Evolutionary conservation across 2,329 filamentous ascomycete genomes (phyloP), one percentile per base, ranked within the genome.

Genomic region (Tolypocladium sp.): DNA sequence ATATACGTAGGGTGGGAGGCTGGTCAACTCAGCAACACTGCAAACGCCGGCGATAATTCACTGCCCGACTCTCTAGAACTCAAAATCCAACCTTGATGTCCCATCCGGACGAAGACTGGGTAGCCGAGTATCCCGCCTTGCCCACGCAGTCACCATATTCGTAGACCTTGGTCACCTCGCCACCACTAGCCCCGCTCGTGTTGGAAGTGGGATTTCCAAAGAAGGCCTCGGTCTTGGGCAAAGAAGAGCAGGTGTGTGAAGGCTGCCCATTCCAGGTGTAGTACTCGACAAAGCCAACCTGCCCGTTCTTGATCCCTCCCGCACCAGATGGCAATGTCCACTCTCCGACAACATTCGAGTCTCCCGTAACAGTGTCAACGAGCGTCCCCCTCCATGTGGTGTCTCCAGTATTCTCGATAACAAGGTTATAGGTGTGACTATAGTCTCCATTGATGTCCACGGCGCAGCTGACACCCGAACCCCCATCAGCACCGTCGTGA

Each of bases 401-500:
- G 2, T 51, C 62, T 9, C 57, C 59, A 0, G 54, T 58, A 30
- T 64, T 62, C 56, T 62, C 55, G 25, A 69, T 57, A 13, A 61
- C 54, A 7, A 64, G 27, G 58, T 66, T 60, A 38, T 62, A 67
- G 9, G 59, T 66, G 46, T 63, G 54, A 7, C 35, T 56, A 54
- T 68, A 69, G 37, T 62, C 57, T 4, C 58, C 60, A 0, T 46
- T 30, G 7, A 67, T 54, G 2, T 63, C 61, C 5, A 66, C 10
- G 22, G 62, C 42, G 58, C 66, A 65, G 58, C 68, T 65, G 10
- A 67, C 60, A 12, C 65, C 59, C 57, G 68, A 62, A 51, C 67
- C 54, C 59, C 66, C 59, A 57, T 73, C 64, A 59, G 70, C 64
- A 37, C 68, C 58, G 55, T 63, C 1, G 52, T 65, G 2, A 64